Base-by-base conservation (phyloP, 352 stramenopile species). In the Phytopythium cucurbitacearum region DNA sequence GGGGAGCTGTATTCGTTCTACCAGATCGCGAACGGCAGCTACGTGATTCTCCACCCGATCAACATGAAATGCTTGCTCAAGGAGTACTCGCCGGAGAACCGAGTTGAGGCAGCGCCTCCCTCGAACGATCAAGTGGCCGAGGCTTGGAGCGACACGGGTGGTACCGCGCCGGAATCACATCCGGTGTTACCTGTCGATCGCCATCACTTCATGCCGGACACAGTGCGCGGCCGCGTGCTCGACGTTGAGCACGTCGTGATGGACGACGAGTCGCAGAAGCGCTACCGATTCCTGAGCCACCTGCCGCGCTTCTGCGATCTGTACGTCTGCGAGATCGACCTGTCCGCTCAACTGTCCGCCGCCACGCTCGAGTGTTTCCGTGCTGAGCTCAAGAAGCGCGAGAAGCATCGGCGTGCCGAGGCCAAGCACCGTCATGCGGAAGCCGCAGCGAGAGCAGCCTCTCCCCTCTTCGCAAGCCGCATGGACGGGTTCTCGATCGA, bases 61-160 rank as follows among this genome's bases (percentile, higher is more conserved):
- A 95, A 90, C 53, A 92, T 97, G 85, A 89, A 92, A 47, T 94
- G 85, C 52, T 53, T 97, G 46, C 55, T 91, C 34, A 89, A 85
- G 41, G 87, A 96, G 48, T 89, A 75, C 42, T 66, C 71, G 3
- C 59, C 63, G 1, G 57, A 83, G 40, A 60, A 67, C n/a, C 21
- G 21, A 28, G 21, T 28, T 28, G 59, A 72, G 36, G 16, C 46
- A 7, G 49, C 51, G 62, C 32, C 16, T 44, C 7, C 45, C 8
- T 28, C 50, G 15, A 41, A n/a, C 7, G 43, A 13, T 32, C 33
- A 11, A 4, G 35, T 12, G 9, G n/a, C 48, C 16, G 16, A 21
- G 7, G 15, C 21, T 46, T 56, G 11, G 51, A 58, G n/a, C 41
- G 32, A 11, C 32, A 7, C 48, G 3, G 48, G 21, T 11, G 4